phyloP scores from a whole-genome alignment of 768 basidiomycete species.

The Suillus occidentalis region DNA sequence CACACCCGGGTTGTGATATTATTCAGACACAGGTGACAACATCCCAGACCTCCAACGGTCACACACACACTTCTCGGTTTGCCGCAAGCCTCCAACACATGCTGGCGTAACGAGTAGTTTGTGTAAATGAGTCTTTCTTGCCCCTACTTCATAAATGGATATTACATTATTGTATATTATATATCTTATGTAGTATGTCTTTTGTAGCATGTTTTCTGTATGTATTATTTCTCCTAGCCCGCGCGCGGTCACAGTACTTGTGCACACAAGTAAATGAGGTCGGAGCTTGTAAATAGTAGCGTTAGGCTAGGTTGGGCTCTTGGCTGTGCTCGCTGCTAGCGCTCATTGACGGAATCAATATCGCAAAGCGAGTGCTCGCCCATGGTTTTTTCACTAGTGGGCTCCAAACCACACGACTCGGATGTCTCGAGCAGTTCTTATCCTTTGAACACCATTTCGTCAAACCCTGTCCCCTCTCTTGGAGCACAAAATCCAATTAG shows the following conservation, averaged over 20 bases:
- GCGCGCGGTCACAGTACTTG: not conserved
- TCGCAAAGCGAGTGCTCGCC: not conserved
- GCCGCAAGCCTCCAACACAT: constrained; percentile 21
- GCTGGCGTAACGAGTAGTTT: constrained; percentile 25
- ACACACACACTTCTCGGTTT: constrained; percentile 23
- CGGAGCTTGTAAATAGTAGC: not conserved
- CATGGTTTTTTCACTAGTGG: not conserved
- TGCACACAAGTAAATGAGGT: not conserved
- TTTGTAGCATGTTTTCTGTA: not conserved
- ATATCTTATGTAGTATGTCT: not conserved
- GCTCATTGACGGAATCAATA: not conserved
- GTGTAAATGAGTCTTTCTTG: not conserved
- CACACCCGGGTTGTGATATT: constrained; percentile 20
- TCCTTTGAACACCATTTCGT: not conserved
- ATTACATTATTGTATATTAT: not conserved
- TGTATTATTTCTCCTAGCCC: not conserved
- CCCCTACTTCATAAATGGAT: not conserved
- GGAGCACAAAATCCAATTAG: constrained; percentile 1
- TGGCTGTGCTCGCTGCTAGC: not conserved
- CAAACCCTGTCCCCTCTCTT: not conserved
- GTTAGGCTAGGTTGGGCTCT: not conserved
- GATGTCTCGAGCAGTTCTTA: not conserved
- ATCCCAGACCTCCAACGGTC: constrained; percentile 10
- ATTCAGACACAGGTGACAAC: constrained; percentile 17
- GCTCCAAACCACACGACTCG: not conserved